Percentiles rank a stretch among this genome's conserved stretches.
Evolutionary conservation across 306 rosid species (phyloP).

Genomic region (Castanopsis chinensis): DNA sequence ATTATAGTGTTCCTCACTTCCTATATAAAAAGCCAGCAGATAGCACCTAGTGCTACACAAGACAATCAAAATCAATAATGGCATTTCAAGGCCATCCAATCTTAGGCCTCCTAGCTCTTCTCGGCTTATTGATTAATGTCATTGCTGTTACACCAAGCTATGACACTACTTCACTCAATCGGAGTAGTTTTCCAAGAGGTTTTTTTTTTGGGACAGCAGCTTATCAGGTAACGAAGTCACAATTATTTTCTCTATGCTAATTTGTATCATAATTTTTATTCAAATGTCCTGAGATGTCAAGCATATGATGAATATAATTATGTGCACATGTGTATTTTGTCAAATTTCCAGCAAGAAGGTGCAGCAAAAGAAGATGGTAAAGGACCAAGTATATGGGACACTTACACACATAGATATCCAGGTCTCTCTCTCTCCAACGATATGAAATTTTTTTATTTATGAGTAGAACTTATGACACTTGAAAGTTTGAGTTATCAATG

Average conservation of each 20-base stretch:
- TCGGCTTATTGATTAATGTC: background rate
- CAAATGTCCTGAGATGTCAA: background rate
- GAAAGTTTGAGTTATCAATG: too few species aligned
- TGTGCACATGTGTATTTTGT: background rate
- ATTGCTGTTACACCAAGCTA: background rate
- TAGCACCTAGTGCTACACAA: too few species aligned
- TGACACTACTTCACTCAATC: background rate
- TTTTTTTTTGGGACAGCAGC: background rate
- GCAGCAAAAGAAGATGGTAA: background rate
- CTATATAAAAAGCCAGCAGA: too few species aligned
- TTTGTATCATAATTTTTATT: background rate
- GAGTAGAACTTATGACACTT: too few species aligned
- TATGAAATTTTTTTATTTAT: too few species aligned
- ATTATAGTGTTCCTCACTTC: too few species aligned
- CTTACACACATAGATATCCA: background rate
- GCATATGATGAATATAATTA: background rate
- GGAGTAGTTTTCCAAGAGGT: background rate
- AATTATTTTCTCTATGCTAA: too few species aligned
- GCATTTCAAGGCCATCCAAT: background rate
- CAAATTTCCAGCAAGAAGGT: background rate
- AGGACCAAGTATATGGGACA: background rate
- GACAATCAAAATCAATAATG: background rate
- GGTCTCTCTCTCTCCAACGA: background rate
- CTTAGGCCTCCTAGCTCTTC: background rate
- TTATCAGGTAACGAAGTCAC: background rate